Evolutionary conservation across 495 filamentous ascomycete species (phyloP).

Genomic region (Emericellopsis terricola): DNA sequence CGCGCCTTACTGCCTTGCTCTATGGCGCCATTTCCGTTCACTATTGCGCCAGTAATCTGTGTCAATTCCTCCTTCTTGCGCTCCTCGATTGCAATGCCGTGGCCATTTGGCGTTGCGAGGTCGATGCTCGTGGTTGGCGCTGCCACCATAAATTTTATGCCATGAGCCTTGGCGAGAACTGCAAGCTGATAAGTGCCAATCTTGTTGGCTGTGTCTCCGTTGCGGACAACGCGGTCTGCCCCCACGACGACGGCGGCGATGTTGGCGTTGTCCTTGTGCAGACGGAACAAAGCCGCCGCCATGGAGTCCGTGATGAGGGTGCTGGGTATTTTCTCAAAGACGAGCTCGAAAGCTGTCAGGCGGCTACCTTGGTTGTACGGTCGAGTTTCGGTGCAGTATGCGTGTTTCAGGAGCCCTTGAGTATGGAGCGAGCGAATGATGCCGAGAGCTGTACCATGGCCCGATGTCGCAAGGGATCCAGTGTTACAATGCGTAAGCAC

Average conservation of each 20-base stretch:
- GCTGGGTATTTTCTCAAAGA: slow-evolving; percentile 83
- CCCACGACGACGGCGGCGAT: slow-evolving; percentile 84
- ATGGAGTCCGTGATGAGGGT: slow-evolving; percentile 94
- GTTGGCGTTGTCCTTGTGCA: slow-evolving; percentile 32
- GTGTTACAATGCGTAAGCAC: slow-evolving; percentile 96
- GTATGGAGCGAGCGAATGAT: slow-evolving; percentile 75
- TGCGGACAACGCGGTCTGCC: slow-evolving; percentile 85
- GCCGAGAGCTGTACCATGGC: slow-evolving; percentile 87
- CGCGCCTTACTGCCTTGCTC: slow-evolving; percentile 38
- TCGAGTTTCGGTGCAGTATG: slow-evolving; percentile 90
- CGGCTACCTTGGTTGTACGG: slow-evolving; percentile 97
- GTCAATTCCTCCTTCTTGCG: slow-evolving; percentile 63
- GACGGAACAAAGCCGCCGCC: slow-evolving; percentile 63
- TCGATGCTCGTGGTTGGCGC: slow-evolving; percentile 92
- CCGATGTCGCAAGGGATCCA: slow-evolving; percentile 89
- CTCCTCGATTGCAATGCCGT: slow-evolving; percentile 75
- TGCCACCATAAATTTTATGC: slow-evolving; percentile 85
- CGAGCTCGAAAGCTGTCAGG: slow-evolving; percentile 86
- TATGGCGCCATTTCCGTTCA: slow-evolving; percentile 27
- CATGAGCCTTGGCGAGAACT: slow-evolving; percentile 69
- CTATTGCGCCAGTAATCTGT: slow-evolving; percentile 54
- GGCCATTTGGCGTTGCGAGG: slow-evolving; percentile 53
- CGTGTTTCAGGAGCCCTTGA: slow-evolving; percentile 45
- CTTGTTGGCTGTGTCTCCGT: slow-evolving; percentile 97
- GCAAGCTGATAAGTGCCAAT: slow-evolving; percentile 91